Evolutionary conservation across 768 basidiomycete species (phyloP).

Genomic region (Naematelia aurantialba): DNA sequence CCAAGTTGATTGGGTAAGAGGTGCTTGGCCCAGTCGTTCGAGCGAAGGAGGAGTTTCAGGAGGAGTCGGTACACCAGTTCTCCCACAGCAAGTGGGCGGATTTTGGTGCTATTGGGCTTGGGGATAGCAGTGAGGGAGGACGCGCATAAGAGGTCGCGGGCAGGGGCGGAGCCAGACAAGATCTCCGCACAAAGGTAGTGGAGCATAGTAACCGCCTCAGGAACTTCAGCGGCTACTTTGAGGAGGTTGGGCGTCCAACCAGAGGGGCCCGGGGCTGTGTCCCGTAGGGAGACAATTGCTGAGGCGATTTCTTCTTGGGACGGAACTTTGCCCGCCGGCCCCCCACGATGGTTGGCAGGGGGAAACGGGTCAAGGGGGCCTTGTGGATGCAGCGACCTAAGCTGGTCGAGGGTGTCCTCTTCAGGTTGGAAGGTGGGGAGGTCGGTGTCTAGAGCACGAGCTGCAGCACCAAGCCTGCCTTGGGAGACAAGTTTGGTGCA

Average conservation of each 20-base stretch:
- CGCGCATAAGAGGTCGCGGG: constrained; percentile 9
- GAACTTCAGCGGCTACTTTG: neutral
- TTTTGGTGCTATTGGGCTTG: neutral
- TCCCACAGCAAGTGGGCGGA: constrained; percentile 21
- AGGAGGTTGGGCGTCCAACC: constrained; percentile 17
- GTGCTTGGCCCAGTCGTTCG: neutral
- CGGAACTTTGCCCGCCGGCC: neutral
- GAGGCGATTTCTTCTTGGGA: neutral
- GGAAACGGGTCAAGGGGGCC: neutral
- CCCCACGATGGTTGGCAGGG: neutral
- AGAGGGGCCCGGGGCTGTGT: constrained; percentile 5
- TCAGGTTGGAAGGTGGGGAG: neutral
- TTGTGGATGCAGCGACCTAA: neutral
- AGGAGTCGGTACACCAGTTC: constrained; percentile 20
- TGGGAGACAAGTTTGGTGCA: neutral
- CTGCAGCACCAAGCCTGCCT: neutral
- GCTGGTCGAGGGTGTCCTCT: neutral
- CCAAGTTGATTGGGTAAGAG: constrained; percentile 15
- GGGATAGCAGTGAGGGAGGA: constrained; percentile 1
- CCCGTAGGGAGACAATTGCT: neutral
- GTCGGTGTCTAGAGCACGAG: neutral
- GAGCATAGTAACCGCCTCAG: neutral
- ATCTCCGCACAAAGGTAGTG: neutral
- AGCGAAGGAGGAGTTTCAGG: constrained; percentile 13
- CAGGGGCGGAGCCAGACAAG: constrained; percentile 8